Base-by-base conservation (phyloP, 768 basidiomycete species). In the Gymnopilus dilepis region DNA sequence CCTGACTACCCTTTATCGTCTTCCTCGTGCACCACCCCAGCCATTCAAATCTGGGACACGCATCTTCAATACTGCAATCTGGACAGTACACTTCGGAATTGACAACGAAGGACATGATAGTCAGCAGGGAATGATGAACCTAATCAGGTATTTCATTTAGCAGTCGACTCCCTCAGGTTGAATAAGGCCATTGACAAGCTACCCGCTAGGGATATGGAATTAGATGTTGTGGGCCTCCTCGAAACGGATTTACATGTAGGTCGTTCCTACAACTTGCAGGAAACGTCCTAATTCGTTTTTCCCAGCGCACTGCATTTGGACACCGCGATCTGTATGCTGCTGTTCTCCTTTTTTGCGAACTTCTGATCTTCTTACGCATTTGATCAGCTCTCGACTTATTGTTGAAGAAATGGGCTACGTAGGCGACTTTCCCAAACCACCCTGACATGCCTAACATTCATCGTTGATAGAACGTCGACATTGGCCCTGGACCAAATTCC, bases 61-160 rank as follows among this genome's bases (percentile, higher is more conserved):
- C 30, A 80, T 91, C n/a, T 77, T 95, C 42, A 89, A 86, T 19
- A 88, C 90, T 4, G 94, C 91, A 3, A 93, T 96, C 28, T 96
- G 94, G 94, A 94, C 95, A 0, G 82, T 97, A 24, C 95, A 97
- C 72, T 97, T 97, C 70, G 95, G 95, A 56, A 78, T 85, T 26
- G 86, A 94, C 73, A 87, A 91, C 64, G 85, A 83, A 42, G 88
- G 91, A 2, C 73, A 84, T 62, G 91, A 93, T 66, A 92, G 90
- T 68, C 90, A 91, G 71, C 73, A 82, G 41, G 78, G 87, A 4
- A 86, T 92, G 71, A 77, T 84, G 63, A 83, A 88, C 60, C 68
- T 83, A 24, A 73, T 83, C 4, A 73, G 65, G 77, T 79, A 60
- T n/a, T 70, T 67, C 11, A 13, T 28, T 12, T n/a, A 52, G n/a